Conservation (phyloP, 2,329 filamentous ascomycete species). For the Rutstroemia sp. region DNA sequence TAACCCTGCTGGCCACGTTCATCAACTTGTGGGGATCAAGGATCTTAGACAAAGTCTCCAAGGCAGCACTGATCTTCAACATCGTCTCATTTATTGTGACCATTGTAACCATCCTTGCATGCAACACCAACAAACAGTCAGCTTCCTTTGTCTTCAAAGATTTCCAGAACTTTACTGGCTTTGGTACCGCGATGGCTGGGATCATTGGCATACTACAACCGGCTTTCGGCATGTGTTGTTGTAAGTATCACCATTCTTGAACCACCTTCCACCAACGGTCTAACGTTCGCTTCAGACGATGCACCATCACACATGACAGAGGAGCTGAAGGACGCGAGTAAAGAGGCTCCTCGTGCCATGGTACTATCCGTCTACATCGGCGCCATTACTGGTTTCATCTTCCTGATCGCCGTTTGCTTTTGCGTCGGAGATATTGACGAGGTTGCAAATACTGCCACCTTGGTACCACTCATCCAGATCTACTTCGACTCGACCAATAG, state of each 20-base stretch:
- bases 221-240: conserved; percentile 47
- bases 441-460: conserved; percentile 35
- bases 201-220: conserved; percentile 47
- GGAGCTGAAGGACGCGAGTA: conserved; percentile 44
- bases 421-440: conserved; percentile 42
- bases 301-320: conserved; percentile 47
- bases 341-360: conserved; percentile 43
- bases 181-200: conserved; percentile 41
- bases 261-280: background rate
- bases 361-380: conserved; percentile 41
- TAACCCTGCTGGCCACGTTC: conserved; percentile 37
- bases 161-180: conserved; percentile 48
- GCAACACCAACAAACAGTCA: conserved; percentile 45
- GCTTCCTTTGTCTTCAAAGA: conserved; percentile 47
- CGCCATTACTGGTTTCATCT: conserved; percentile 39
- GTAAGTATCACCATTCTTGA: conserved; percentile 13
- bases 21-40: conserved; percentile 44
- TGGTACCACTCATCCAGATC: conserved; percentile 44
- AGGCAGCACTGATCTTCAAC: conserved; percentile 45
- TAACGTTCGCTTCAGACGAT: conserved; percentile 12
- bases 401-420: conserved; percentile 42
- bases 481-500: conserved; percentile 40
- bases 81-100: conserved; percentile 44
- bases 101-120: conserved; percentile 44
- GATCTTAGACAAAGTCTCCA: conserved; percentile 43